Base-by-base conservation (phyloP, 176 grass and related monocot genomes). In the Microstegium vimineum region DNA sequence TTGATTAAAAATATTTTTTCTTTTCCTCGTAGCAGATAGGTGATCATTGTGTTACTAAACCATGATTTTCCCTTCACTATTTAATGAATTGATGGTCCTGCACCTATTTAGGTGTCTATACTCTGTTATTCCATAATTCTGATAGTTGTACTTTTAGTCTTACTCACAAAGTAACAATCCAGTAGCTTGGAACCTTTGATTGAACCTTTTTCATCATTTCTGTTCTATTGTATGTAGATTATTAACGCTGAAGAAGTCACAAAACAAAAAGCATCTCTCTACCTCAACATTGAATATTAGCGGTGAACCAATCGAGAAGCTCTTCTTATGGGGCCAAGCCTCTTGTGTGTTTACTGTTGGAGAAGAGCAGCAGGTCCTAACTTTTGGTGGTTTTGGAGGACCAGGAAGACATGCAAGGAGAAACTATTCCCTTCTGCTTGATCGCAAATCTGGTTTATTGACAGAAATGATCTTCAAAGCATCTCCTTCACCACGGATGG, bases 341-440 rank as follows among this genome's bases (percentile, higher is more conserved):
- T 72, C 90, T 73, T 93, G 88, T 69, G 32, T 35, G 31, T 79
- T 93, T 65, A 86, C 60, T 54, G 76, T 78, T 80, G 60, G 68
- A 59, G 83, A 76, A 67, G 81, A 89, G 61, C 77, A 82, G 43
- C 52, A 41, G 5, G 34, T 98, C 56, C 52, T 94, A 75, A 89
- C 94, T 25, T 98, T 98, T 84, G 95, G 95, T 79, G 95, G 95
- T 42, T 98, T 98, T 84, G 95, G 95, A 87, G 92, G 95, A 79
- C 83, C 85, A 77, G 92, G 95, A 52, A 89, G 92, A 32, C 95
- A 98, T 88, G 76, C 92, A 51, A 87, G 95, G 87, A 89, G 90
- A 79, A 90, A 88, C 67, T 88, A 83, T 70, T 90, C 84, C 40
- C 86, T 98, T 69, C 17, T 84, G 52, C 86, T 98, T 65, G 84